Percentiles rank a stretch among this genome's conserved stretches.
phyloP scores from a whole-genome alignment of 129 eudicot genomes.

The Apium graveolens region DNA sequence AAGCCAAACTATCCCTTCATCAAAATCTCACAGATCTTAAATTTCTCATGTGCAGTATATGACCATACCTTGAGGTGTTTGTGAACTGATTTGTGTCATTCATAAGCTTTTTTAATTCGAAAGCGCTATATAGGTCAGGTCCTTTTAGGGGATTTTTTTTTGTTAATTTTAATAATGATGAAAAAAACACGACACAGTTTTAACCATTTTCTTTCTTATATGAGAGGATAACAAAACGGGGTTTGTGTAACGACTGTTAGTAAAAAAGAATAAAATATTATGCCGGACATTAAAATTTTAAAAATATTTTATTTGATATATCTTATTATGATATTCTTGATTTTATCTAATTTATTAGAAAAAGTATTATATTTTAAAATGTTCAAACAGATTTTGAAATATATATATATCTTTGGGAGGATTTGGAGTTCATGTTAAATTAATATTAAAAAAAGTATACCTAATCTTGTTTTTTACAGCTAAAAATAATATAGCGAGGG shows the following conservation, averaged over 20 bases:
- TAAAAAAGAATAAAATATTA: too few relatives aligned
- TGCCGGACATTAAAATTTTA: neutral
- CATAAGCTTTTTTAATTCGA: too few relatives aligned
- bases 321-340: neutral
- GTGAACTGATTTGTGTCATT: neutral
- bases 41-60: too few relatives aligned
- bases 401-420: too few relatives aligned
- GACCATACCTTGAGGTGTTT: neutral
- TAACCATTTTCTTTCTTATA: too few relatives aligned
- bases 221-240: neutral
- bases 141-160: neutral
- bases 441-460: too few relatives aligned
- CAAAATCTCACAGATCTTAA: too few relatives aligned
- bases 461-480: neutral
- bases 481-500: neutral
- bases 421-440: too few relatives aligned
- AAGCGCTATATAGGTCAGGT: neutral
- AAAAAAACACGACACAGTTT: neutral
- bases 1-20: too few relatives aligned
- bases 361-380: too few relatives aligned
- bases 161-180: neutral
- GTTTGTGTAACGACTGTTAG: neutral
- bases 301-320: neutral
- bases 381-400: too few relatives aligned
- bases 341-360: too few relatives aligned